Evolutionary conservation across 2,329 filamentous ascomycete species (phyloP).

Genomic region (Pseudohalonectria lignicola): DNA sequence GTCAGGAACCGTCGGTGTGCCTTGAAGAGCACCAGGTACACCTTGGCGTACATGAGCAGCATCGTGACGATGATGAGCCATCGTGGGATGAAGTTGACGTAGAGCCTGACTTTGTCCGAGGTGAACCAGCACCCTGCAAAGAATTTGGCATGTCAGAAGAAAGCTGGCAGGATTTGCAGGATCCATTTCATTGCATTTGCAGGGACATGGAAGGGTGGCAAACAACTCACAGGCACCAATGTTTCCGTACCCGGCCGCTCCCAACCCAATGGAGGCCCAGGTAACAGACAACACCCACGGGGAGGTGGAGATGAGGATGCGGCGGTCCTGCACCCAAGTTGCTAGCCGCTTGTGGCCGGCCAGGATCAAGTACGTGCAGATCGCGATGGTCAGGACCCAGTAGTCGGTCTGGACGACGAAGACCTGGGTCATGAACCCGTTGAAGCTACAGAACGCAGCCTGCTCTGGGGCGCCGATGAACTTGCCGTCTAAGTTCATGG

Average conservation of each 20-base stretch:
- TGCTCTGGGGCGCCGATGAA: constrained; percentile 16
- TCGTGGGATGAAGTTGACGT: constrained; percentile 28
- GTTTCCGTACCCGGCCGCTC: constrained; percentile 17
- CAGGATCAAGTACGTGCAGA: constrained; percentile 28
- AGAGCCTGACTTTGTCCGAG: constrained; percentile 22
- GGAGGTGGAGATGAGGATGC: constrained; percentile 18
- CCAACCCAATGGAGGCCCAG: constrained; percentile 21
- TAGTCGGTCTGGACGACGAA: constrained; percentile 33
- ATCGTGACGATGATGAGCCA: constrained; percentile 28
- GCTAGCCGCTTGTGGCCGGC: constrained; percentile 22
- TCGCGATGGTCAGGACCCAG: constrained; percentile 28
- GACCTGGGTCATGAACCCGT: constrained; percentile 28
- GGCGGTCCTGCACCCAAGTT: constrained; percentile 24
- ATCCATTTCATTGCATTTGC: too few relatives aligned
- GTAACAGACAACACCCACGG: constrained; percentile 24
- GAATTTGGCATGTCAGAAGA: too few relatives aligned
- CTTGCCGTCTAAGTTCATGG: constrained; percentile 20
- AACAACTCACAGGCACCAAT: constrained; percentile 14
- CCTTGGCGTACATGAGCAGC: constrained; percentile 22
- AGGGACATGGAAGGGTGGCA: too few relatives aligned
- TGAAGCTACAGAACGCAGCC: constrained; percentile 23
- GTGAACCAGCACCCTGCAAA: constrained; percentile 27
- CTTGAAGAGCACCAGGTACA: constrained; percentile 26
- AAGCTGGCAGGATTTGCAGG: too few relatives aligned
- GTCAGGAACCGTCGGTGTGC: constrained; percentile 22